Conservation (phyloP, 164 flowering plant genomes). For the Chimonanthus salicifolius region DNA sequence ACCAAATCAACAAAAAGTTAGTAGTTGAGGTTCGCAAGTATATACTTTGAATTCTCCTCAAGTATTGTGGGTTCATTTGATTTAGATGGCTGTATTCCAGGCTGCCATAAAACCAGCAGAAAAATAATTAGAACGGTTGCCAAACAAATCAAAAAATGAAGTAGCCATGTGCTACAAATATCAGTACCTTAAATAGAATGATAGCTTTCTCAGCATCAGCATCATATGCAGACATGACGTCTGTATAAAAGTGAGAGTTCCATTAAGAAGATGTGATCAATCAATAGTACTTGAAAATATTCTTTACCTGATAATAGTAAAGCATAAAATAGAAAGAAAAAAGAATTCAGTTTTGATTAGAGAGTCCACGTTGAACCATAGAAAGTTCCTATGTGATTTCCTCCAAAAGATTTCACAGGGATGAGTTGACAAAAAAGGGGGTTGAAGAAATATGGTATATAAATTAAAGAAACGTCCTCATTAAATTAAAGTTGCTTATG, state of each 20-base stretch:
- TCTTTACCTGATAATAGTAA: not conserved
- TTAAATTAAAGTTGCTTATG: not conserved
- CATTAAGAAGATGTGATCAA: slow-evolving; percentile 2
- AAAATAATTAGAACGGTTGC: slow-evolving; percentile 10
- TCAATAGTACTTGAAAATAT: not conserved
- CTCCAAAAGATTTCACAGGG: not conserved
- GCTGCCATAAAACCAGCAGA: slow-evolving; percentile 43
- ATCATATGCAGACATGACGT: slow-evolving; percentile 36
- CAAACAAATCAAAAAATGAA: not conserved
- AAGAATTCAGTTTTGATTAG: not conserved
- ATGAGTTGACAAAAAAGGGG: not conserved
- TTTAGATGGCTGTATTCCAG: slow-evolving; percentile 44
- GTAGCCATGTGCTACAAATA: not conserved
- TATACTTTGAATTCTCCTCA: slow-evolving; percentile 79
- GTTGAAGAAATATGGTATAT: not conserved
- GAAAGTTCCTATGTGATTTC: not conserved
- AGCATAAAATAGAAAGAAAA: not conserved
- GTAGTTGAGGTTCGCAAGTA: not conserved
- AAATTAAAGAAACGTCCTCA: not conserved
- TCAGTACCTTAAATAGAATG: slow-evolving; percentile 70
- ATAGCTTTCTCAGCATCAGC: slow-evolving; percentile 78
- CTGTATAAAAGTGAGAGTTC: slow-evolving; percentile 33
- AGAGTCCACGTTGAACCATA: not conserved
- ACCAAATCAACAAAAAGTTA: not conserved
- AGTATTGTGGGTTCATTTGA: slow-evolving; percentile 42